Evolutionary conservation across 2,329 filamentous ascomycete species (phyloP).

Genomic region (Colletotrichum incanum): DNA sequence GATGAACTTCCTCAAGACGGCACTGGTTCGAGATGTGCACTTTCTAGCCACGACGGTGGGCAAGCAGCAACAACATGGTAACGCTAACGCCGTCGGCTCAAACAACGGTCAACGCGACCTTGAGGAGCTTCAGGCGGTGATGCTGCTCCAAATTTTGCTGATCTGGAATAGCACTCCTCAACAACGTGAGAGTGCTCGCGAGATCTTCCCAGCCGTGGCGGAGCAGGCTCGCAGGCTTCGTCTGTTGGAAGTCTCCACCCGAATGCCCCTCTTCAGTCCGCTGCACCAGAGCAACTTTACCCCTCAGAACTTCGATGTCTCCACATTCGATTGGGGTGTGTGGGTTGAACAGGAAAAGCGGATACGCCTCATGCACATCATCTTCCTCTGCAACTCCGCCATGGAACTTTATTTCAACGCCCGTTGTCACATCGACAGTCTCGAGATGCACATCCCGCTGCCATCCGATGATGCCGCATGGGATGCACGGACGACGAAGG

Average conservation of each 20-base stretch:
- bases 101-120: slow-evolving; percentile 57
- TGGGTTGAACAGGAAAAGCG: slow-evolving; percentile 83
- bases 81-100: slow-evolving; percentile 27
- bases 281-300: slow-evolving; percentile 72
- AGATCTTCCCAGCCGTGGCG: slow-evolving; percentile 71
- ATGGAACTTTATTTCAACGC: slow-evolving; percentile 81
- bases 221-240: slow-evolving; percentile 70
- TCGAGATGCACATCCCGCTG: slow-evolving; percentile 78
- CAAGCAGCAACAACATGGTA: slow-evolving; percentile 38
- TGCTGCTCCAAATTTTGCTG: slow-evolving; percentile 74
- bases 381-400: slow-evolving; percentile 76
- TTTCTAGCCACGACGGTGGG: slow-evolving; percentile 56
- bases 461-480: slow-evolving; percentile 82
- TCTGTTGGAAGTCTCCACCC: slow-evolving; percentile 68
- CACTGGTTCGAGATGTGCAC: slow-evolving; percentile 71
- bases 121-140: slow-evolving; percentile 78
- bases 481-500: slow-evolving; percentile 73
- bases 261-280: slow-evolving; percentile 67
- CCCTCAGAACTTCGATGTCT: slow-evolving; percentile 61
- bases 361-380: slow-evolving; percentile 74
- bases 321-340: slow-evolving; percentile 74
- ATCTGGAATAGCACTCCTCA: slow-evolving; percentile 79
- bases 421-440: slow-evolving; percentile 73
- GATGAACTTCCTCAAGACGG: slow-evolving; percentile 74
- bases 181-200: slow-evolving; percentile 75